Evolutionary conservation across 108 stramenopile species (phyloP), one percentile per base, ranked within the genome.

Genomic region (Nitzschia putrida): DNA sequence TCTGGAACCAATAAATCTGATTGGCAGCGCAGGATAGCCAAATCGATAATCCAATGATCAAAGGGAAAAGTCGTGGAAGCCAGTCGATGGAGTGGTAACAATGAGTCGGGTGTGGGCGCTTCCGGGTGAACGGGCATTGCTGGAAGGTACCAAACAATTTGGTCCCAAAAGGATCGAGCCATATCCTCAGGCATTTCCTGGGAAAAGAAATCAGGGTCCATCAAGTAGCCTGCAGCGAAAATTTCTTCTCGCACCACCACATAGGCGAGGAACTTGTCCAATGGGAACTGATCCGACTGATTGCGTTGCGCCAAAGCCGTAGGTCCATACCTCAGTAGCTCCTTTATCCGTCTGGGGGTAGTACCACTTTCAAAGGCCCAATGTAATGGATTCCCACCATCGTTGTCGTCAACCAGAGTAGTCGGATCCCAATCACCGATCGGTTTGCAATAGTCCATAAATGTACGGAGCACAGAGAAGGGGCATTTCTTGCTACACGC

Each of bases 301-400:
- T 74, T 67, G 49, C 24, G 22, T 4, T 53, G 66, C 52, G 44
- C 43, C 42, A 74, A 47, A 6, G 73, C 57, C 14, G 55, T 58
- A 11, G 21, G 6, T 8, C 52, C 43, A 41, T 74, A 43, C 25
- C 66, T n/a, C 21, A 66, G 34, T 7, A 74, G 73, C 45, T 74
- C 55, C n/a, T 53, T n/a, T 22, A 74, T 66, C 44, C 73, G 26
- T 24, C 73, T 42, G 2, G 73, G 45, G 2, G 73, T 67, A 51
- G 60, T 51, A 44, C 67, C 66, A 12, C 73, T 66, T 13, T 60
- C 66, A 25, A 74, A 49, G 0, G 73, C 73, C 73, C 73, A 74
- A 41, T 76, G 75, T 8, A 76, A 47, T 7, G 75, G 75, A 9
- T 68, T 76, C 18, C 69, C 75, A 23, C 75, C 75, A 29, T 76